phyloP scores from a whole-genome alignment of 2,329 filamentous ascomycete species.

The Periconia sp. region DNA sequence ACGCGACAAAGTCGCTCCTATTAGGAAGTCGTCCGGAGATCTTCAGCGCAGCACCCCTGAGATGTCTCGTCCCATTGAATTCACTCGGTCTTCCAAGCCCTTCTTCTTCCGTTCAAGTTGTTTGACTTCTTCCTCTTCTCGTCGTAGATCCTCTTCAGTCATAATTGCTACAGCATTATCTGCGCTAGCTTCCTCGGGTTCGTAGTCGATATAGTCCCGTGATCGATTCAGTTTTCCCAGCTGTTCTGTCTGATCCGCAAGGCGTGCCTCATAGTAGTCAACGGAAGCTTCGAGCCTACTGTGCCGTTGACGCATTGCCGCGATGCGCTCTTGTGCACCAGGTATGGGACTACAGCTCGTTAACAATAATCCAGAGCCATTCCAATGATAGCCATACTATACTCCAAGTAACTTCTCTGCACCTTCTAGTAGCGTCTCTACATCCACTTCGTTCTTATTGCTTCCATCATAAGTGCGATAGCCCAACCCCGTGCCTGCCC shows the following conservation, averaged over 20 bases:
- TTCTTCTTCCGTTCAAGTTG: conserved; percentile 69
- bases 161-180: conserved; percentile 53
- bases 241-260: conserved; percentile 76
- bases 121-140: conserved; percentile 72
- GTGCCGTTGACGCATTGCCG: conserved; percentile 72
- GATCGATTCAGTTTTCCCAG: conserved; percentile 73
- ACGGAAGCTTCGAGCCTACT: conserved; percentile 75
- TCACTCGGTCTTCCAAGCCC: conserved; percentile 67
- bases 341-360: conserved; percentile 66
- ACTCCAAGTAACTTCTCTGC: conserved; percentile 90
- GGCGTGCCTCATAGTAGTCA: conserved; percentile 78
- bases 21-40: no score
- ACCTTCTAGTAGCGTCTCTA: conserved; percentile 82
- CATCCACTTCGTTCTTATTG: conserved; percentile 76
- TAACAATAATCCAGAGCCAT: not conserved
- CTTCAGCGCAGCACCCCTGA: conserved; percentile 60
- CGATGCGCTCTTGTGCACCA: conserved; percentile 78
- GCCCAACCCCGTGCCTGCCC: conserved; percentile 57
- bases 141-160: conserved; percentile 72
- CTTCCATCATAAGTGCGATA: conserved; percentile 50
- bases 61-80: conserved; percentile 71
- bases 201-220: conserved; percentile 63
- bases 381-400: conserved; percentile 63
- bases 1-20: no score
- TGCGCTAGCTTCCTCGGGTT: conserved; percentile 51